Evolutionary conservation across 2,329 filamentous ascomycete genomes (phyloP), one percentile per base, ranked within the genome.

Genomic region (Ceratocystis destructans): DNA sequence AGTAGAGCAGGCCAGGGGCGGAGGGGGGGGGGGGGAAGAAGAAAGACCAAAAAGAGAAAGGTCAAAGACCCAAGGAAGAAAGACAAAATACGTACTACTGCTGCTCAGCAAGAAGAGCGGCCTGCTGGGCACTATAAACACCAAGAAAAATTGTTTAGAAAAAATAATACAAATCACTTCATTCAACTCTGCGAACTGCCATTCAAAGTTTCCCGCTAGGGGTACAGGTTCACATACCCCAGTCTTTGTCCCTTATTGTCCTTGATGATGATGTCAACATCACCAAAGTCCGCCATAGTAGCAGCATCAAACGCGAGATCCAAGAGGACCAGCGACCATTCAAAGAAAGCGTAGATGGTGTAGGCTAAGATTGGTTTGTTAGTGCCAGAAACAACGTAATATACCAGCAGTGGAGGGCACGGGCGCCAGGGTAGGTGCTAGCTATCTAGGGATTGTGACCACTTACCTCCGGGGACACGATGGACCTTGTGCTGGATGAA

Each of bases 401-500:
- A 48, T 45, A 22, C 41, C 22, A 20, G n/a, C 20, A 15, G 10
- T 8, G 37, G 3, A 5, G 37, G 3, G 37, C 37, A 41, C 37
- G 10, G 37, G 1, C 10, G 37, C 37, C 10, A 41, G 12, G 37
- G 12, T 41, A 41, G 3, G 37, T 20, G 20, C 28, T 59, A 17
- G 28, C 28, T 59, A 17, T 15, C 3, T 28, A n/a, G 28, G 10
- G 28, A 6, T 41, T 33, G 17, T 17, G 28, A 28, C 22, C n/a
- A 55, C 86, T 76, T 80, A 97, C 93, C 94, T 82, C 94, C 94
- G 67, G 94, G 82, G 69, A 97, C 85, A 68, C 87, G 90, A 75
- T 99, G 91, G 64, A 99, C 89, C 77, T 99, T 99, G 80, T 99
- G 94, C 76, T 96, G 94, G 70, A 99, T 96, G 75, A 96, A 99